Conservation (phyloP, 331 rosid genomes). For the Pyracantha coccinea region DNA sequence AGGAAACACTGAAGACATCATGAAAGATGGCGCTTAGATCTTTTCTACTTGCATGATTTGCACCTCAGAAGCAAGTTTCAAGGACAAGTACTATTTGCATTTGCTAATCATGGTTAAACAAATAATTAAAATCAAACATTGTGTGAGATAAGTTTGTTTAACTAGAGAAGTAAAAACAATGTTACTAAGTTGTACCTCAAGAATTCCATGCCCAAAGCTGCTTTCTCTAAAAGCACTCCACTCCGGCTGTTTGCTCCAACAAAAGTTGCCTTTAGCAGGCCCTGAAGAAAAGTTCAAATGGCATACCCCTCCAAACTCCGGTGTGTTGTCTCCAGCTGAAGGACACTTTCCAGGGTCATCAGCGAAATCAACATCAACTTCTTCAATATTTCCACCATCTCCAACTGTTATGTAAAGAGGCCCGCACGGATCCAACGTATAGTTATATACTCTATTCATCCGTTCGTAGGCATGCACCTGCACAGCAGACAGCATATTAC, state of each 20-base stretch:
- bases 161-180: no score
- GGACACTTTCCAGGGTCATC: slow-evolving; percentile 92
- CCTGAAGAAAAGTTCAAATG: slow-evolving; percentile 65
- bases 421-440: slow-evolving; percentile 73
- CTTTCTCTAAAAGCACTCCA: slow-evolving; percentile 98
- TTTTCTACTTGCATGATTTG: background rate
- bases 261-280: slow-evolving; percentile 77
- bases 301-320: slow-evolving; percentile 84
- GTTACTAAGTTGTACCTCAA: slow-evolving; percentile 45
- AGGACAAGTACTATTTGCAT: background rate
- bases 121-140: background rate
- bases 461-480: slow-evolving; percentile 96
- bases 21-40: background rate
- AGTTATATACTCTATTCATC: slow-evolving; percentile 79
- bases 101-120: background rate
- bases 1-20: background rate
- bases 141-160: no score
- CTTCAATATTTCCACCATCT: slow-evolving; percentile 91
- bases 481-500: slow-evolving; percentile 8
- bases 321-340: slow-evolving; percentile 58
- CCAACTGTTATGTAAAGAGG: slow-evolving; percentile 85
- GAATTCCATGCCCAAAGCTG: slow-evolving; percentile 94
- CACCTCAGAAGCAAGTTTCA: background rate
- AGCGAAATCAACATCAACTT: slow-evolving; percentile 80
- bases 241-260: slow-evolving; percentile 81